These are phyloP conservation scores for Priceomyces carsonii DNA, from an alignment of 805 yeast genomes.

Conservation along the genomic window DNA sequence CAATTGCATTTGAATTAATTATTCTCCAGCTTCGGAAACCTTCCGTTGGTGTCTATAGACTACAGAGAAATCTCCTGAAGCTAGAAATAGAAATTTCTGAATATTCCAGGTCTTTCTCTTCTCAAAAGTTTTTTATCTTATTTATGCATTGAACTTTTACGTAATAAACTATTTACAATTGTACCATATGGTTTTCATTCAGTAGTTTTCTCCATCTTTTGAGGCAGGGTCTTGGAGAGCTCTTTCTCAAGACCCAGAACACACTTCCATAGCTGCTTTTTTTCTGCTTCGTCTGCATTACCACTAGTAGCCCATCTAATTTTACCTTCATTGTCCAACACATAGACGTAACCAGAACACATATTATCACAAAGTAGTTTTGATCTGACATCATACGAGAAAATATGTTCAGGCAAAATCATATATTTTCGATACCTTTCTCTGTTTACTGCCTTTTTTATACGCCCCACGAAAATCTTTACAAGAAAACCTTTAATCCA, in stretches of 20 bases:
- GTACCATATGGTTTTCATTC: no score
- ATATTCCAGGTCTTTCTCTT: no score
- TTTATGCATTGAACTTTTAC: no score
- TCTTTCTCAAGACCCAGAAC: slow-evolving; percentile 62
- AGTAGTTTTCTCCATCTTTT: no score
- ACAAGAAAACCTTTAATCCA: slow-evolving; percentile 65
- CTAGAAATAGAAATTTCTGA: no score
- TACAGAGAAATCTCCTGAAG: no score
- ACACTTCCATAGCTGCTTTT: slow-evolving; percentile 61
- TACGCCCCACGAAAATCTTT: slow-evolving; percentile 43
- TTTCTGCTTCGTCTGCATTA: slow-evolving; percentile 67
- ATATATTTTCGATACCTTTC: slow-evolving; percentile 60
- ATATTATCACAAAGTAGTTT: slow-evolving; percentile 66
- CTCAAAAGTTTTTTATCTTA: no score
- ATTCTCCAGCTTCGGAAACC: no score
- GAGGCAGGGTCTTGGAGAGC: slow-evolving; percentile 2
- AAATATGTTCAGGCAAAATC: slow-evolving; percentile 59
- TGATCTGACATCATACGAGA: slow-evolving; percentile 58
- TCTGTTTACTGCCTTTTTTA: slow-evolving; percentile 46
- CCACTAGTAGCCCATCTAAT: slow-evolving; percentile 95
- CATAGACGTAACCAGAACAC: slow-evolving; percentile 79
- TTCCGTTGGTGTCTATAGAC: no score
- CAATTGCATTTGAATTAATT: no score
- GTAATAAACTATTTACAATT: neutral
- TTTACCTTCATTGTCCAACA: slow-evolving; percentile 71